Base-by-base conservation (phyloP, 345 rosid genomes). In the Eucalyptus paniculata region DNA sequence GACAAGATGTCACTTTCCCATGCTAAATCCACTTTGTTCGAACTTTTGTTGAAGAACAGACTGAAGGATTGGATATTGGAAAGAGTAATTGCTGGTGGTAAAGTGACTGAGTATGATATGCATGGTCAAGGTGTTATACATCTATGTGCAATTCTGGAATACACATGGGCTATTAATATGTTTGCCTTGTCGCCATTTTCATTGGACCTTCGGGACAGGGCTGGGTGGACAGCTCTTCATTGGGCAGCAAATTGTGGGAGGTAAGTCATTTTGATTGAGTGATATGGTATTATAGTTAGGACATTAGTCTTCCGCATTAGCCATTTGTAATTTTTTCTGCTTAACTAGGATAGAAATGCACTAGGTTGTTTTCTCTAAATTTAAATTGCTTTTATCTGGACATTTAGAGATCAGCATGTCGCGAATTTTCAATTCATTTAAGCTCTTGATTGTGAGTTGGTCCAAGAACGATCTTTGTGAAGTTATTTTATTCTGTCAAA, bases 161-260 rank as follows among this genome's bases (percentile, higher is more conserved):
- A 98, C 93, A 92, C 94, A 40, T 98, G 99, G 99, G 96, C 99
- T 54, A 60, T 95, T 91, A 91, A 91, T 92, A 90, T 97, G 60
- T 97, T 93, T 91, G 94, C 95, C n/a, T 94, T 92, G 93, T 94
- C 99, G 56, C 96, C 97, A 85, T 90, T 97, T 53, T 96, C 99
- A 13, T 88, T 98, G 86, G 95, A 97, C 92, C 94, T 93, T 88
- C 97, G 99, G 89, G 99, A 98, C 92, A 98, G 95, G 89, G 92
- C 86, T 89, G 99, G 99, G 62, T 98, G 99, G 99, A 98, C 99
- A 58, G 98, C 99, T 90, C 98, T 98, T 92, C 99, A 98, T 88
- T 98, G 99, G 99, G 99, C 99, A 89, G 99, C 99, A 88, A 93
- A 92, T 92, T 90, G 88, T 87, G 99, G 99, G 89, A 96, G 97